Conservation (phyloP, 2,329 filamentous ascomycete species). For the Aspergillus uvarum region DNA sequence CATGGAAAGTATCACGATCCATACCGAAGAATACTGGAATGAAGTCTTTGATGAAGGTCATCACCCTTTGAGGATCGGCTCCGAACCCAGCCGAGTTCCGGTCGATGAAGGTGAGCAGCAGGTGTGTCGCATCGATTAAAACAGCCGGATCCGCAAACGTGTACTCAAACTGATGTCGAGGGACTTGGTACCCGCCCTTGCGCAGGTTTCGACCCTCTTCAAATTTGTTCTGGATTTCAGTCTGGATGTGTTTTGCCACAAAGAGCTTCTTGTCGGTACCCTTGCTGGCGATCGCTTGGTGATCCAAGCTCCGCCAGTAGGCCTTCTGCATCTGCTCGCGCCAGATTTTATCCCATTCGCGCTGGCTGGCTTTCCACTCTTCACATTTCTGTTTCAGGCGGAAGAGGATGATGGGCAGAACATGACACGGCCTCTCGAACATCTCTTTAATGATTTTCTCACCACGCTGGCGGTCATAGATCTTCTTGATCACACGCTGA, state of each 20-base stretch:
- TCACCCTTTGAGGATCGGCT: slow-evolving; percentile 68
- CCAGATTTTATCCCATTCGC: slow-evolving; percentile 99
- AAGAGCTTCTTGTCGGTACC: slow-evolving; percentile 87
- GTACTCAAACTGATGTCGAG: slow-evolving; percentile 73
- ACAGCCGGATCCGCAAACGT: slow-evolving; percentile 70
- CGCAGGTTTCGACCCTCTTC: slow-evolving; percentile 81
- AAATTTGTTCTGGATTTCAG: slow-evolving; percentile 86
- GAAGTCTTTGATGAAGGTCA: slow-evolving; percentile 74
- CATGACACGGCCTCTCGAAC: slow-evolving; percentile 77
- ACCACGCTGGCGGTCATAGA: slow-evolving; percentile 84
- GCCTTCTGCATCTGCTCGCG: slow-evolving; percentile 91
- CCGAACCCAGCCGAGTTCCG: slow-evolving; percentile 52
- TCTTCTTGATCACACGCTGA: slow-evolving; percentile 94
- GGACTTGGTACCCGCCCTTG: slow-evolving; percentile 58
- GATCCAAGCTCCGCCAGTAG: slow-evolving; percentile 94
- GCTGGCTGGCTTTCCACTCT: slow-evolving; percentile 94
- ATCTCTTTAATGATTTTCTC: slow-evolving; percentile 83
- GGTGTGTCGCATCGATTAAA: slow-evolving; percentile 52
- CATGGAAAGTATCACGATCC: slow-evolving; percentile 66
- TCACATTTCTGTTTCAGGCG: slow-evolving; percentile 94
- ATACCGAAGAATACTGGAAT: slow-evolving; percentile 75
- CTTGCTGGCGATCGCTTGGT: slow-evolving; percentile 90
- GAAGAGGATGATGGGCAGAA: slow-evolving; percentile 83
- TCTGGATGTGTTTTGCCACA: slow-evolving; percentile 83
- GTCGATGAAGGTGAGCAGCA: slow-evolving; percentile 50